A percentile compares a stretch with the other conserved stretches of the same genome.
Conservation (phyloP, 163 green algal genomes). For the Scenedesmus sp. region DNA sequence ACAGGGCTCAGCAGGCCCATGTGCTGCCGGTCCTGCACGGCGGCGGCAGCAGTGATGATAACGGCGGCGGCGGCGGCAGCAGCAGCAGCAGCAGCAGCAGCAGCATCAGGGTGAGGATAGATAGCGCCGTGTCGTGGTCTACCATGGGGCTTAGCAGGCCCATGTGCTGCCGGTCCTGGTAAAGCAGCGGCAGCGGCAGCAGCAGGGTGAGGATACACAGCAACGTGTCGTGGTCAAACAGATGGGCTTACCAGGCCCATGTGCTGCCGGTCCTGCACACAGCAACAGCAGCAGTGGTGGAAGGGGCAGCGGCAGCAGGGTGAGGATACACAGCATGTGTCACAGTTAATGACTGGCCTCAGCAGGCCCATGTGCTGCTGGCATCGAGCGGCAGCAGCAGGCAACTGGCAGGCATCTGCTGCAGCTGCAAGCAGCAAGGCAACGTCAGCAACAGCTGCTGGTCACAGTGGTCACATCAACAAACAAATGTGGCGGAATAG, state of each 20-base stretch:
- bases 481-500: neutral
- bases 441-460: neutral
- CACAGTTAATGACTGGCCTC: slow-evolving; percentile 40
- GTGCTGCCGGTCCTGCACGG: slow-evolving; percentile 63
- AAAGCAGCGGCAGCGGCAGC: neutral
- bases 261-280: neutral
- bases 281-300: neutral
- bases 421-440: neutral
- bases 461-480: neutral
- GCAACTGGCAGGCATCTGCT: neutral
- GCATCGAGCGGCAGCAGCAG: slow-evolving; percentile 50
- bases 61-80: neutral
- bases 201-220: slow-evolving; percentile 69
- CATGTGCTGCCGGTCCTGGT: slow-evolving; percentile 64
- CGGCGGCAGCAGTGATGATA: neutral
- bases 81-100: neutral
- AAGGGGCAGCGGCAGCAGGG: slow-evolving; percentile 33
- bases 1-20: slow-evolving; percentile 54
- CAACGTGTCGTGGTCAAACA: slow-evolving; percentile 48
- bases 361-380: slow-evolving; percentile 58
- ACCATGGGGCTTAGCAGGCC: slow-evolving; percentile 49
- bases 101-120: slow-evolving; percentile 65
- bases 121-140: slow-evolving; percentile 53
- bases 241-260: slow-evolving; percentile 52
- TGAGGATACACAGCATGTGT: slow-evolving; percentile 65